phyloP scores from a whole-genome alignment of 2,329 filamentous ascomycete species.

The Fusarium fujikuroi region DNA sequence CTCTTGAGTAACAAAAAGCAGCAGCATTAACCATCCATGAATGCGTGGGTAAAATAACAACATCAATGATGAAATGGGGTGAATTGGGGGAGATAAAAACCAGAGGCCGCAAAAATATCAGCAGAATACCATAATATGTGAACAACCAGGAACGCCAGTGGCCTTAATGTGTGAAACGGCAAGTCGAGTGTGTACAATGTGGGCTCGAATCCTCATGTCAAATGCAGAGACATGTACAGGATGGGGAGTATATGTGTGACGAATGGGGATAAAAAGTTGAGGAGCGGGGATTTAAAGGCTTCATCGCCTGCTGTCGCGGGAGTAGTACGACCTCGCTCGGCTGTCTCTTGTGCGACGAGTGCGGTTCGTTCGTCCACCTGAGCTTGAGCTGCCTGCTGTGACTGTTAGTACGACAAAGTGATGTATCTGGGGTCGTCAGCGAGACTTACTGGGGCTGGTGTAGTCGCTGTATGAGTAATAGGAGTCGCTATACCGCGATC shows the following conservation, averaged over 20 bases:
- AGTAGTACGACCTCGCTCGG: slow-evolving; percentile 49
- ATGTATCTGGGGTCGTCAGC: neutral
- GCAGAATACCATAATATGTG: slow-evolving; percentile 32
- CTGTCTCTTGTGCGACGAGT: slow-evolving; percentile 49
- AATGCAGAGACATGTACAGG: slow-evolving; percentile 42
- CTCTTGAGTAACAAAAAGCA: slow-evolving; percentile 29
- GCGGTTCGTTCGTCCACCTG: slow-evolving; percentile 55
- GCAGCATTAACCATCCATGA: slow-evolving; percentile 25
- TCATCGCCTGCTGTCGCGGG: slow-evolving; percentile 41
- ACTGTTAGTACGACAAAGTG: slow-evolving; percentile 32
- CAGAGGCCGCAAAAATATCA: slow-evolving; percentile 7
- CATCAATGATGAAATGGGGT: slow-evolving; percentile 6
- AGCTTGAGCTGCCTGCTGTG: slow-evolving; percentile 58
- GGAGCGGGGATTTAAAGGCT: slow-evolving; percentile 7
- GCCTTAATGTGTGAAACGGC: slow-evolving; percentile 34
- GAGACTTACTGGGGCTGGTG: slow-evolving; percentile 62
- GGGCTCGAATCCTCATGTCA: slow-evolving; percentile 35
- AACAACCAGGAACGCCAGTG: slow-evolving; percentile 41
- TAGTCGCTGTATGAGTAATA: slow-evolving; percentile 64
- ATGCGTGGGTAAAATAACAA: slow-evolving; percentile 28
- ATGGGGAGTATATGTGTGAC: slow-evolving; percentile 25
- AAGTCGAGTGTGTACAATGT: slow-evolving; percentile 36
- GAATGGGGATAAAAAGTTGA: slow-evolving; percentile 10
- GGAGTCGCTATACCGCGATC: slow-evolving; percentile 63
- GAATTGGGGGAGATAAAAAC: neutral